Conservation (phyloP, 106 monocot genomes). For the Dactylorhiza incarnata region DNA sequence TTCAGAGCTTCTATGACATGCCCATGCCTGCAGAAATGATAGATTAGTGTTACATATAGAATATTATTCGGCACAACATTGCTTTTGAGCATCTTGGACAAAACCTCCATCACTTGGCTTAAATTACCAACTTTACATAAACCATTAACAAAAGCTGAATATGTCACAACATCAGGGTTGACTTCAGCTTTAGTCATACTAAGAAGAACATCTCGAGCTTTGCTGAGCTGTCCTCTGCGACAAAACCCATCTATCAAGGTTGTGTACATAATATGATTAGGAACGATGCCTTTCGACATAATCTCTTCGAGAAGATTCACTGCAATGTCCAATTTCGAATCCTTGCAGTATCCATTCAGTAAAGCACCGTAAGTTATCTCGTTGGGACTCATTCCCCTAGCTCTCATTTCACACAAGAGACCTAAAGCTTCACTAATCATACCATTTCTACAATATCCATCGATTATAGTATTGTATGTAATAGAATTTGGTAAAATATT, state of each 20-base stretch:
- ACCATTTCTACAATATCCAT: conserved; percentile 46
- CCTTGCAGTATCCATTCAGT: conserved; percentile 59
- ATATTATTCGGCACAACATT: conserved; percentile 40
- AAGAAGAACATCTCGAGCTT: conserved; percentile 33
- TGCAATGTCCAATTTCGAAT: conserved; percentile 32
- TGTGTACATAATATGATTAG: conserved; percentile 50
- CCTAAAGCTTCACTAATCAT: conserved; percentile 32
- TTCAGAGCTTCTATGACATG: conserved; percentile 42
- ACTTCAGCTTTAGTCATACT: conserved; percentile 41
- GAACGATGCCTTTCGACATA: conserved; percentile 25
- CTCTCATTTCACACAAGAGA: conserved; percentile 45
- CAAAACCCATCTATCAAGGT: conserved; percentile 62
- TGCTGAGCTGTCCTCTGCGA: conserved; percentile 24
- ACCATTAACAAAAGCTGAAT: conserved; percentile 62
- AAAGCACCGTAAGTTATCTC: conserved; percentile 47
- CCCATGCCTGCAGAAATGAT: conserved; percentile 34
- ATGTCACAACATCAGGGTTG: conserved; percentile 58
- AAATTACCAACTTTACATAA: conserved; percentile 37
- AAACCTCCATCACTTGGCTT: conserved; percentile 22
- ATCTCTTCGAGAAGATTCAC: conserved; percentile 36
- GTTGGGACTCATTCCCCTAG: conserved; percentile 24
- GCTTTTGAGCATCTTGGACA: conserved; percentile 49
- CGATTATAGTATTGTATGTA: conserved; percentile 63
- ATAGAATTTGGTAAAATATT: conserved; percentile 32
- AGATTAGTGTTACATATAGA: conserved; percentile 45